Conservation (phyloP, 495 filamentous ascomycete species). For the Saxophila tyrrhenica region DNA sequence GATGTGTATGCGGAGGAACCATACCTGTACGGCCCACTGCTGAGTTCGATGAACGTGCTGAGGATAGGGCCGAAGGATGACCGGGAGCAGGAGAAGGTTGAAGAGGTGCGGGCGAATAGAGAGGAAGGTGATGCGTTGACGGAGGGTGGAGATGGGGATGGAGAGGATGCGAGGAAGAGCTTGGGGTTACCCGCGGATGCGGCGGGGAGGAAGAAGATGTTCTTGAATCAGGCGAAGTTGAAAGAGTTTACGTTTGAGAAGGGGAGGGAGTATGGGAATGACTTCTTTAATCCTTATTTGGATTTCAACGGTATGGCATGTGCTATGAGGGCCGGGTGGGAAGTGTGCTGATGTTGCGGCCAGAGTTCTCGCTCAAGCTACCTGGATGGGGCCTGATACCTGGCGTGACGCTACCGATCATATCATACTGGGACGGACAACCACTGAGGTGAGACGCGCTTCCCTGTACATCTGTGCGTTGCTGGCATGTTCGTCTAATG, state of each 20-base stretch:
- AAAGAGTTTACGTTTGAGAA: constrained; percentile 46
- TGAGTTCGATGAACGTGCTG: constrained; percentile 63
- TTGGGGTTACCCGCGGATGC: constrained; percentile 30
- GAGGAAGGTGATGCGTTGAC: constrained; percentile 17
- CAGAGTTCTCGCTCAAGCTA: constrained; percentile 64
- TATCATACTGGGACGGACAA: constrained; percentile 75
- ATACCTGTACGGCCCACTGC: constrained; percentile 66
- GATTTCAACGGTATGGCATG: constrained; percentile 57
- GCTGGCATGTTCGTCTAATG: constrained; percentile 2
- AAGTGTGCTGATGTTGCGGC: background rate
- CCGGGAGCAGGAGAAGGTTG: constrained; percentile 9
- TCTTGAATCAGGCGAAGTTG: constrained; percentile 34
- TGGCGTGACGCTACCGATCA: constrained; percentile 63
- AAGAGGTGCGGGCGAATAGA: constrained; percentile 4
- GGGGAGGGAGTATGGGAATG: constrained; percentile 54
- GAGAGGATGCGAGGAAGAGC: constrained; percentile 38
- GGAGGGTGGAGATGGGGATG: constrained; percentile 41
- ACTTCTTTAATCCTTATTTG: constrained; percentile 90
- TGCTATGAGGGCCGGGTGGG: background rate
- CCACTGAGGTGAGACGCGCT: constrained; percentile 25
- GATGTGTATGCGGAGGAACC: constrained; percentile 80
- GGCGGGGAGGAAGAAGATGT: constrained; percentile 29
- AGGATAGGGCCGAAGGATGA: constrained; percentile 44
- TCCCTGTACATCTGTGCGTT: background rate
- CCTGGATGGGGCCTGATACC: constrained; percentile 70